Percentiles rank a stretch among this genome's conserved stretches.
These are phyloP conservation scores for Phoma sp. DNA, from an alignment of 2,329 filamentous ascomycete genomes.

Conservation along the genomic window DNA sequence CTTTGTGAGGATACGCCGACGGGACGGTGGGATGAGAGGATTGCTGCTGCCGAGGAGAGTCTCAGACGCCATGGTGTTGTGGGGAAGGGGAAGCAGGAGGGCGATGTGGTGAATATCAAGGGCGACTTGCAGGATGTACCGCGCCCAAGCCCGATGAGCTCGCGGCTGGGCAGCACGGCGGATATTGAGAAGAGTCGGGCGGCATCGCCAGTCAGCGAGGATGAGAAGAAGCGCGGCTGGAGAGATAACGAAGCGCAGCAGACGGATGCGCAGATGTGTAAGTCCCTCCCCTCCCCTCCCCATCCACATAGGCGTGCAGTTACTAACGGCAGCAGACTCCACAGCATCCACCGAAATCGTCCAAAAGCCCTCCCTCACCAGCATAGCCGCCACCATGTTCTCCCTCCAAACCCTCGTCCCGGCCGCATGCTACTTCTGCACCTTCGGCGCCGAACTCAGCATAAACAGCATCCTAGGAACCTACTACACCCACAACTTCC, in stretches of 20 bases:
- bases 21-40: slow-evolving; percentile 78
- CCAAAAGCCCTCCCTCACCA: slow-evolving; percentile 65
- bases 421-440: slow-evolving; percentile 64
- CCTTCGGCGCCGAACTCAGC: slow-evolving; percentile 65
- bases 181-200: slow-evolving; percentile 4
- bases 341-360: slow-evolving; percentile 66
- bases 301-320: not conserved
- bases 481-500: slow-evolving; percentile 65
- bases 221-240: slow-evolving; percentile 36
- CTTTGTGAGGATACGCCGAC: slow-evolving; percentile 81
- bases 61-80: slow-evolving; percentile 37
- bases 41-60: slow-evolving; percentile 64
- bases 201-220: not conserved
- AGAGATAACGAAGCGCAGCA: slow-evolving; percentile 48
- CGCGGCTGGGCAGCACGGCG: slow-evolving; percentile 7
- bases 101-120: slow-evolving; percentile 9
- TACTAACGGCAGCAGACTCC: slow-evolving; percentile 45
- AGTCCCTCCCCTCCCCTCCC: not conserved
- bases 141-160: slow-evolving; percentile 1
- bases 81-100: not conserved
- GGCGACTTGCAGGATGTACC: slow-evolving; percentile 11
- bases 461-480: slow-evolving; percentile 66
- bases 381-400: slow-evolving; percentile 67
- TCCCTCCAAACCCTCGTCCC: slow-evolving; percentile 64
- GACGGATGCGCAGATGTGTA: slow-evolving; percentile 15